Base-by-base conservation (phyloP, 192 early-diverging fungal genomes). In the Coemansia sp. region DNA sequence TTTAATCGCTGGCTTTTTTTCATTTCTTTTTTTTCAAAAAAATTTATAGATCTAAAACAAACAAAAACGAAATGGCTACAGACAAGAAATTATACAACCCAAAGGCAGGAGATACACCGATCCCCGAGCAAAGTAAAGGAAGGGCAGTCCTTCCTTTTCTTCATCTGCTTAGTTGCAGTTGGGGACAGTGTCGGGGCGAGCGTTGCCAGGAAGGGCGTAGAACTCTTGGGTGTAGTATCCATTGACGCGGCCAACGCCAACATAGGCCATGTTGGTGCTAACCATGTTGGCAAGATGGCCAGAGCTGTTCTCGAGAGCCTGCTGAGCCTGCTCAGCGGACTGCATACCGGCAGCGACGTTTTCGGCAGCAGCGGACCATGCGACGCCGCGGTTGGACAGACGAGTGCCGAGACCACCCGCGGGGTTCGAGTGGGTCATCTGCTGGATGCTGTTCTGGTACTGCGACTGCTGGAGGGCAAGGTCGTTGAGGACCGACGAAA, bases 211-310 rank as follows among this genome's bases (percentile, higher is more conserved):
- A 18, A 56, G 55, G n/a, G 62, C 68, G 45, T 68, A 74, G 55
- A 82, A 83, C 30, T 67, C 64, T 62, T 85, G 83, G 13, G 83
- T 85, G 54, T 64, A 85, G 72, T 82, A 83, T 32, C 59, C 59
- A 53, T 82, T 72, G 47, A 24, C 34, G 27, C 47, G 22, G 3
- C 68, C 83, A 18, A 67, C 74, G 50, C 84, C 84, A 50, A 85
- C 68, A 58, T 80, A 69, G 20, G 60, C 55, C 61, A 74, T 64
- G 51, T 58, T 67, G 34, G 78, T 42, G 49, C 66, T 67, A 20
- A 82, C 27, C 59, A 85, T 83, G 67, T 85, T 85, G 27, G 68
- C 82, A 13, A 72, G 64, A 49, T 85, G 84, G 8, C 75, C 69
- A 11, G 79, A 48, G 65, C 81, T 83, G 48, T 76, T 60, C 68